A percentile compares a stretch with the other conserved stretches of the same genome.
These are phyloP conservation scores for Tricholoma flavovirens DNA, from an alignment of 768 basidiomycete species.

Conservation along the genomic window DNA sequence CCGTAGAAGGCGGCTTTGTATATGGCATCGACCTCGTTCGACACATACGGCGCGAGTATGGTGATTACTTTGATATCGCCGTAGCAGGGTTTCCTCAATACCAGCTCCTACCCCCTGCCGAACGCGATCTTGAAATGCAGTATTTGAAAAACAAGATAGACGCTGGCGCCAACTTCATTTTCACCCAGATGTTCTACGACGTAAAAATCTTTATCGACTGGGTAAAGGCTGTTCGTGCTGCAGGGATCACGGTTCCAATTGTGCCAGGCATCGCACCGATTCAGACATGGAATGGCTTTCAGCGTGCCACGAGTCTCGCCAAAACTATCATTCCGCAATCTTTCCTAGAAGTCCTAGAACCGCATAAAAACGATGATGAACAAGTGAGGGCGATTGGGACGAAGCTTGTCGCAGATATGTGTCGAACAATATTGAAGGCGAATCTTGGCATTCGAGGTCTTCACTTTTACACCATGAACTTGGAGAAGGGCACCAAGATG, in stretches of 20 bases:
- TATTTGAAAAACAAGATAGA: conserved; percentile 91
- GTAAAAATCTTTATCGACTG: conserved; percentile 86
- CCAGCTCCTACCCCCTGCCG: conserved; percentile 64
- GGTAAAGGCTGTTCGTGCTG: conserved; percentile 77
- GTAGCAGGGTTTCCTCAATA: conserved; percentile 91
- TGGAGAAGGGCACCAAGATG: conserved; percentile 95
- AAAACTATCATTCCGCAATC: conserved; percentile 72
- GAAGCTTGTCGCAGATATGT: conserved; percentile 94
- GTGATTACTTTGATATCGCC: conserved; percentile 93
- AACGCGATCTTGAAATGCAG: conserved; percentile 71
- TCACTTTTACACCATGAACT: conserved; percentile 97
- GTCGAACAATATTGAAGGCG: conserved; percentile 74
- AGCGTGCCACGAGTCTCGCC: conserved; percentile 72
- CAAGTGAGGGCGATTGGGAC: conserved; percentile 89
- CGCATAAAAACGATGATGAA: conserved; percentile 88
- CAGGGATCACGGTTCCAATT: conserved; percentile 85
- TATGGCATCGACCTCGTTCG: conserved; percentile 90
- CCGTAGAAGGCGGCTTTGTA: conserved; percentile 84
- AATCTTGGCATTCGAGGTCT: conserved; percentile 82
- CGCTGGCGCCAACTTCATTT: conserved; percentile 87
- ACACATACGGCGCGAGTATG: conserved; percentile 79
- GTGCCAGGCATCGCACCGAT: conserved; percentile 94
- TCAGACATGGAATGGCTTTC: conserved; percentile 95
- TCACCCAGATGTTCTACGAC: conserved; percentile 99
- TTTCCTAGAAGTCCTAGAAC: conserved; percentile 74